Conservation (phyloP, 345 rosid genomes). For the Eutrema japonicum region DNA sequence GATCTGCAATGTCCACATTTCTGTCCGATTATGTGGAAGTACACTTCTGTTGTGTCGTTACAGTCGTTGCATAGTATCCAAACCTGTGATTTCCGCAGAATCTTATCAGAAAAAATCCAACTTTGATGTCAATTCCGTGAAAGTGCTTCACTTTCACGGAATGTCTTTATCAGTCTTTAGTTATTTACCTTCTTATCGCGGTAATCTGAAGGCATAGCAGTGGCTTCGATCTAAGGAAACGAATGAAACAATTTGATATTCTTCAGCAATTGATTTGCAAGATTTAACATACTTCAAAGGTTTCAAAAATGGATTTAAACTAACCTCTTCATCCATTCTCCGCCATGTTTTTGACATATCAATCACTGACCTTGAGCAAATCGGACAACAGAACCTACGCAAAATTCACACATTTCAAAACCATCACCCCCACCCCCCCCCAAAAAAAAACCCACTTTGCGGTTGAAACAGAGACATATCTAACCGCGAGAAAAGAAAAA, state of each 20-base stretch:
- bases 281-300: neutral
- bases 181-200: conserved; percentile 73
- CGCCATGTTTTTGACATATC: conserved; percentile 95
- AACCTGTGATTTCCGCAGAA: conserved; percentile 54
- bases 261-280: neutral
- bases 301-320: conserved; percentile 26
- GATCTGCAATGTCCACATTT: conserved; percentile 94
- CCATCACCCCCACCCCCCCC: conserved; percentile 2
- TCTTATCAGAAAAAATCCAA: neutral
- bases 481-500: neutral
- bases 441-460: neutral
- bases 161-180: neutral
- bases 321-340: conserved; percentile 90
- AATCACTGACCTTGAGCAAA: conserved; percentile 85
- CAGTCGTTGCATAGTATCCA: conserved; percentile 99
- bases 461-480: conserved; percentile 4
- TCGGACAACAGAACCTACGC: conserved; percentile 83
- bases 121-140: neutral
- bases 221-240: conserved; percentile 72
- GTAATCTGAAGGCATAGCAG: conserved; percentile 87
- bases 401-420: neutral
- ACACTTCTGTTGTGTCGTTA: conserved; percentile 89
- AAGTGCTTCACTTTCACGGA: neutral
- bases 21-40: conserved; percentile 89
- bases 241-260: neutral